Evolutionary conservation across 768 basidiomycete species (phyloP).

Genomic region (Epithele typhae): DNA sequence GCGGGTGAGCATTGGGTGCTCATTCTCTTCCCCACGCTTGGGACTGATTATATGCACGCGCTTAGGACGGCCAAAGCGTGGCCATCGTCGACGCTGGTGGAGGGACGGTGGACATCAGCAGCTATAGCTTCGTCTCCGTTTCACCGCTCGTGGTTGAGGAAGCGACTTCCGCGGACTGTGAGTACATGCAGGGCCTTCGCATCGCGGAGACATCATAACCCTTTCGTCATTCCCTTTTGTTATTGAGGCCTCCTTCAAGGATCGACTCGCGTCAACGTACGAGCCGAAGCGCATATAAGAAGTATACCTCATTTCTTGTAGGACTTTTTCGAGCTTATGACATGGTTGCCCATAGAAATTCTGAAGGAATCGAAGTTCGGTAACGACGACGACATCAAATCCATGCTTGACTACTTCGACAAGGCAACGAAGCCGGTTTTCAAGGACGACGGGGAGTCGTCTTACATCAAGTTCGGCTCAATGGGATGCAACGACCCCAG

Average conservation of each 20-base stretch:
- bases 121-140: constrained; percentile 39
- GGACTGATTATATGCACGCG: too few relatives aligned
- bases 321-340: too few relatives aligned
- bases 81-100: constrained; percentile 61
- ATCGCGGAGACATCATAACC: too few relatives aligned
- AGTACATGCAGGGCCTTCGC: too few relatives aligned
- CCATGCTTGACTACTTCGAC: constrained; percentile 38
- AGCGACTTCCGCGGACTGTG: constrained; percentile 37
- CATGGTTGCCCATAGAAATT: constrained; percentile 1
- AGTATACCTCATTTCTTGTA: too few relatives aligned
- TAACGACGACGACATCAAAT: constrained; percentile 29
- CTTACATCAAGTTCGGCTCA: constrained; percentile 41
- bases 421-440: constrained; percentile 41
- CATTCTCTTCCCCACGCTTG: background rate
- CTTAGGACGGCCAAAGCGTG: constrained; percentile 43
- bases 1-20: constrained; percentile 11
- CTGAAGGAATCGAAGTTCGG: constrained; percentile 27
- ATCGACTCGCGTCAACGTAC: constrained; percentile 35
- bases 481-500: constrained; percentile 36
- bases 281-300: constrained; percentile 29
- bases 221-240: too few relatives aligned
- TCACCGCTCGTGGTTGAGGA: constrained; percentile 38
- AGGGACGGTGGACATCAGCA: constrained; percentile 57
- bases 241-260: constrained; percentile 39
- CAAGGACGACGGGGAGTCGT: constrained; percentile 33